These are phyloP conservation scores for Cruciata laevipes DNA, from an alignment of 257 asterid genomes.

Conservation along the genomic window DNA sequence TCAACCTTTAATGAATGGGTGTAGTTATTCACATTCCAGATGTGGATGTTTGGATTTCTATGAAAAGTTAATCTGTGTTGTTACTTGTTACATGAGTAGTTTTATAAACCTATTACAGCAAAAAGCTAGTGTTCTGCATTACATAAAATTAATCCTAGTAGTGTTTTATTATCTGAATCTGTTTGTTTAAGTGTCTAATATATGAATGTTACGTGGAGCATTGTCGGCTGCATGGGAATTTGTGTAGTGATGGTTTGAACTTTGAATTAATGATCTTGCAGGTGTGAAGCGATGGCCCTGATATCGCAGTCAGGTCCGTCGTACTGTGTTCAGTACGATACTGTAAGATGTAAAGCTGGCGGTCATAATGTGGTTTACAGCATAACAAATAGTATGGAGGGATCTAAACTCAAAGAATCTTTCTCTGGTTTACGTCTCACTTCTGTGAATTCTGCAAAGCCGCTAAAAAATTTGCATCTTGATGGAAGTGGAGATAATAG, in stretches of 20 bases:
- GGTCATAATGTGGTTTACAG: conserved; percentile 23
- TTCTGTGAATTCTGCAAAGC: conserved; percentile 36
- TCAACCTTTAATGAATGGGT: neutral
- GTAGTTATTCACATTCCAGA: neutral
- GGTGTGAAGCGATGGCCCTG: conserved; percentile 62
- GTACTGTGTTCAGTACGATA: conserved; percentile 37
- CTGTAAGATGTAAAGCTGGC: conserved; percentile 28
- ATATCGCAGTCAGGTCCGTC: conserved; percentile 58
- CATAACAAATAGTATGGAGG: conserved; percentile 24
- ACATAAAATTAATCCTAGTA: neutral
- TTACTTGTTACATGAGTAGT: neutral
- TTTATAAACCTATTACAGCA: conserved; percentile 2
- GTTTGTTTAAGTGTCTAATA: neutral
- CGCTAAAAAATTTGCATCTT: conserved; percentile 22
- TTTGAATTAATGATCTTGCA: conserved; percentile 23
- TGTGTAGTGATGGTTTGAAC: neutral
- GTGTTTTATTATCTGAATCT: neutral
- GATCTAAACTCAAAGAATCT: conserved; percentile 37
- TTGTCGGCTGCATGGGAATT: neutral
- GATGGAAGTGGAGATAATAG: conserved; percentile 28
- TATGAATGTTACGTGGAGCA: neutral
- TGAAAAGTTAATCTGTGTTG: neutral
- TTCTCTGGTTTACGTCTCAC: conserved; percentile 28
- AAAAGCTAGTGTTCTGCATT: neutral
- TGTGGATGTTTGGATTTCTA: neutral